Conservation (phyloP, 2,329 filamentous ascomycete species). For the Aotearoamyces nothofagi region DNA sequence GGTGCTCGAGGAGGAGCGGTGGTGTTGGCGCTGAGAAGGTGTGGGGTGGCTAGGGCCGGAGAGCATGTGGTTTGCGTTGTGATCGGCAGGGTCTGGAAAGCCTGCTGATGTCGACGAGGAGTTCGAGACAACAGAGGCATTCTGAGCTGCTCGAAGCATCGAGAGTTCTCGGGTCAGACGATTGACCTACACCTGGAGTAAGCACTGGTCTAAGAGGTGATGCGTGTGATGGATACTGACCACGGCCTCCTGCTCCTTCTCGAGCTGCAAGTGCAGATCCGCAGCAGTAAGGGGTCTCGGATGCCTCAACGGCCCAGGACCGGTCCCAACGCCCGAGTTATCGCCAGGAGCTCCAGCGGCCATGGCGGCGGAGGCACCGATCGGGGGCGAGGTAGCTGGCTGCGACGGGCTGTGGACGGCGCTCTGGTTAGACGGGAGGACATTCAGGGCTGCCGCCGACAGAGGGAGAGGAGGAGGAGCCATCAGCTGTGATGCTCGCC, state of each 20-base stretch:
- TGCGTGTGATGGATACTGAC: slow-evolving; percentile 32
- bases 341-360: slow-evolving; percentile 11
- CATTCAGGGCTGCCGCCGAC: slow-evolving; percentile 12
- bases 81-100: slow-evolving; percentile 30
- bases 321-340: slow-evolving; percentile 32
- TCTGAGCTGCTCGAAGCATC: slow-evolving; percentile 58
- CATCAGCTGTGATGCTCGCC: slow-evolving; percentile 16
- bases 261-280: slow-evolving; percentile 76
- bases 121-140: slow-evolving; percentile 50
- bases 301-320: slow-evolving; percentile 65
- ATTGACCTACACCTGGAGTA: slow-evolving; percentile 52
- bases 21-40: slow-evolving; percentile 36
- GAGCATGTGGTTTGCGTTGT: slow-evolving; percentile 34
- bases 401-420: slow-evolving; percentile 10
- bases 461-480: slow-evolving; percentile 9
- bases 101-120: slow-evolving; percentile 44
- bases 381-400: slow-evolving; percentile 11
- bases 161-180: slow-evolving; percentile 80
- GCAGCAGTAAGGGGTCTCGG: slow-evolving; percentile 77
- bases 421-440: slow-evolving; percentile 18
- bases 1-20: slow-evolving; percentile 36
- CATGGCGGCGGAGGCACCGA: slow-evolving; percentile 4
- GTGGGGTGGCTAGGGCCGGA: slow-evolving; percentile 43
- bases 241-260: slow-evolving; percentile 91
- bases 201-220: neutral